Conservation (phyloP, 305 asterid species). For the Fraxinus nigra region DNA sequence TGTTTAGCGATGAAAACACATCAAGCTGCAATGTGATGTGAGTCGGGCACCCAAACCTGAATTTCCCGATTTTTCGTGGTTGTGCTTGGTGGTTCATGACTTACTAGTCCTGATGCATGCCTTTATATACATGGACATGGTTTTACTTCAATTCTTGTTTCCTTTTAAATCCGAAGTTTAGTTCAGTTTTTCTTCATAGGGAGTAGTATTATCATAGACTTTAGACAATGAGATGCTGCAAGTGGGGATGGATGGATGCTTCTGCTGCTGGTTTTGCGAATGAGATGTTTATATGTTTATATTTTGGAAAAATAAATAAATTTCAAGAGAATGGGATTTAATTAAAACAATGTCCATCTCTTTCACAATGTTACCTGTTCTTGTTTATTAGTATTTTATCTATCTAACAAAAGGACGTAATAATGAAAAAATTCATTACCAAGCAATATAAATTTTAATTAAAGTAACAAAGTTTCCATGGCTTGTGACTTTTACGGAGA, state of each 20-base stretch:
- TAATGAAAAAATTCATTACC: not conserved
- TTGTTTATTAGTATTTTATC: not conserved
- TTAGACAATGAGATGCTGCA: constrained; percentile 34
- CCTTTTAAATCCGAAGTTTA: constrained; percentile 31
- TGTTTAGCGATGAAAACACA: constrained; percentile 80
- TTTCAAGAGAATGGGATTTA: constrained; percentile 34
- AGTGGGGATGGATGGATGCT: constrained; percentile 20
- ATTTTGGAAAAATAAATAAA: constrained; percentile 35
- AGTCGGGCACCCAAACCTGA: constrained; percentile 16
- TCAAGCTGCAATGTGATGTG: constrained; percentile 74
- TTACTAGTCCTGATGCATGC: constrained; percentile 41
- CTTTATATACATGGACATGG: constrained; percentile 48
- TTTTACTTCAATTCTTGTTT: constrained; percentile 31
- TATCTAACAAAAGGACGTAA: not conserved
- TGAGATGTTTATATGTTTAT: constrained; percentile 59
- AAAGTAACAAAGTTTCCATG: not conserved
- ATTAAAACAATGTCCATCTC: constrained; percentile 23
- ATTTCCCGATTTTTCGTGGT: constrained; percentile 3
- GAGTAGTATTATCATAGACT: constrained; percentile 35
- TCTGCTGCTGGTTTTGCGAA: constrained; percentile 27
- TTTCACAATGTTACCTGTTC: not conserved
- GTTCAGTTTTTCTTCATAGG: constrained; percentile 39
- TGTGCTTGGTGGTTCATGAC: constrained; percentile 20
- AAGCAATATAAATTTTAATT: not conserved
- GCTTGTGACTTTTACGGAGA: not conserved